Conservation (phyloP, 768 basidiomycete genomes). For the Boletellus ananas region DNA sequence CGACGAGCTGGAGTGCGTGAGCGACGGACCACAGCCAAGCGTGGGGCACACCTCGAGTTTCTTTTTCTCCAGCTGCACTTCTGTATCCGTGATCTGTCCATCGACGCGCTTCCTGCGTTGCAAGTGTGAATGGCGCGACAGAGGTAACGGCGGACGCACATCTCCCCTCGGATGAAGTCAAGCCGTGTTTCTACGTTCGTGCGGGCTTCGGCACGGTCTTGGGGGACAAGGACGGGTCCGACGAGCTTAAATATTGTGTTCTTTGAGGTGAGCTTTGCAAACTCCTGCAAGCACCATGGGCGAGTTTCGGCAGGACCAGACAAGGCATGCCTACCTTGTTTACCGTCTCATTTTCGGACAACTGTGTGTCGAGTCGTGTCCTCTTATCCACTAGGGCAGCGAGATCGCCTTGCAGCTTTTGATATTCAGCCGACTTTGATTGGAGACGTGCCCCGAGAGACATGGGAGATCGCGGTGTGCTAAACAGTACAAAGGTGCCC, state of each 20-base stretch:
- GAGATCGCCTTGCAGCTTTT: constrained; percentile 76
- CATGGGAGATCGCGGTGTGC: constrained; percentile 33
- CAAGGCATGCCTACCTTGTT: constrained; percentile 59
- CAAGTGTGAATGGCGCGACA: constrained; percentile 6
- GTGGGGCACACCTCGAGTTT: constrained; percentile 62
- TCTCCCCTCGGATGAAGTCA: constrained; percentile 84
- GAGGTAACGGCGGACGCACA: constrained; percentile 46
- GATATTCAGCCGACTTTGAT: constrained; percentile 66
- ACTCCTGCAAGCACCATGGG: constrained; percentile 57
- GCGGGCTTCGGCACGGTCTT: constrained; percentile 85
- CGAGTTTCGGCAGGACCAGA: neutral
- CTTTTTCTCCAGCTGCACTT: constrained; percentile 74
- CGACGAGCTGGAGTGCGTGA: constrained; percentile 49
- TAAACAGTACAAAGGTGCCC: constrained; percentile 7
- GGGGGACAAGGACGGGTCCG: constrained; percentile 86
- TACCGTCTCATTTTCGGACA: constrained; percentile 88
- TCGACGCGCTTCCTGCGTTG: constrained; percentile 72
- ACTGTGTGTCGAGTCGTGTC: constrained; percentile 85
- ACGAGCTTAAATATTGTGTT: constrained; percentile 89
- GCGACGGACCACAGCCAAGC: constrained; percentile 2
- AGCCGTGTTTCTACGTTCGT: constrained; percentile 85
- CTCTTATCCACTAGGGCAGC: constrained; percentile 71
- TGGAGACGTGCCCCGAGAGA: constrained; percentile 63
- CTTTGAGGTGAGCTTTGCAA: constrained; percentile 62
- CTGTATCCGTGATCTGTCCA: constrained; percentile 72